phyloP scores from a whole-genome alignment of 441 rosid genomes.

The Eutrema salsugineum region DNA sequence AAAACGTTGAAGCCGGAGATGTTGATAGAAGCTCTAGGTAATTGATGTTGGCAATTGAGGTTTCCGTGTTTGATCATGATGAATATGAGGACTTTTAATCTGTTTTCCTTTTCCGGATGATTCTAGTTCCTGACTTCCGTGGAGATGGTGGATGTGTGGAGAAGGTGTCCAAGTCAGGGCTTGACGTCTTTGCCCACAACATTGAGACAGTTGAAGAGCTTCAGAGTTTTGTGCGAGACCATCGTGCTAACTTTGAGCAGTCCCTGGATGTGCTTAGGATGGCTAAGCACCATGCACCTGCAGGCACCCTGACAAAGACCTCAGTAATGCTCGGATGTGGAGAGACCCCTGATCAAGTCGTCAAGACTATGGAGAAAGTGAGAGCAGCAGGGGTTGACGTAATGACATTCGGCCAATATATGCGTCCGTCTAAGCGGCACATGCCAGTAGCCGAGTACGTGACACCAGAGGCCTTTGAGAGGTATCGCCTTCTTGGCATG shows the following conservation, averaged over 20 bases:
- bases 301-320: slow-evolving; percentile 88
- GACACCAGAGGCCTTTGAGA: slow-evolving; percentile 91
- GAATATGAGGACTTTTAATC: too few relatives aligned
- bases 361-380: slow-evolving; percentile 92
- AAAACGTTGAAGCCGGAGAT: slow-evolving; percentile 81
- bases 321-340: slow-evolving; percentile 98
- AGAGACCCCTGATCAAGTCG: slow-evolving; percentile 91
- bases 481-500: slow-evolving; percentile 78
- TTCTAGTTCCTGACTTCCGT: slow-evolving; percentile 89
- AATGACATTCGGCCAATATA: slow-evolving; percentile 96
- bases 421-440: slow-evolving; percentile 98
- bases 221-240: slow-evolving; percentile 83
- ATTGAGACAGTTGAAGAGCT: slow-evolving; percentile 98
- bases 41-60: background rate
- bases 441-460: slow-evolving; percentile 96
- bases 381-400: slow-evolving; percentile 94
- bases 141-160: slow-evolving; percentile 78
- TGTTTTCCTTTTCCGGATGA: background rate
- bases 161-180: slow-evolving; percentile 84
- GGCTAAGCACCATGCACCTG: slow-evolving; percentile 76
- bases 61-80: background rate
- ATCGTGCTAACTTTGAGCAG: slow-evolving; percentile 92
- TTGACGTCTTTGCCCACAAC: slow-evolving; percentile 94
- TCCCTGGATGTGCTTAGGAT: slow-evolving; percentile 82
- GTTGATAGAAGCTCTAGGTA: slow-evolving; percentile 94